Percentiles rank a stretch among this genome's conserved stretches.
Evolutionary conservation across 2,329 filamentous ascomycete genomes (phyloP).

Genomic region (Chaetomium sp.): DNA sequence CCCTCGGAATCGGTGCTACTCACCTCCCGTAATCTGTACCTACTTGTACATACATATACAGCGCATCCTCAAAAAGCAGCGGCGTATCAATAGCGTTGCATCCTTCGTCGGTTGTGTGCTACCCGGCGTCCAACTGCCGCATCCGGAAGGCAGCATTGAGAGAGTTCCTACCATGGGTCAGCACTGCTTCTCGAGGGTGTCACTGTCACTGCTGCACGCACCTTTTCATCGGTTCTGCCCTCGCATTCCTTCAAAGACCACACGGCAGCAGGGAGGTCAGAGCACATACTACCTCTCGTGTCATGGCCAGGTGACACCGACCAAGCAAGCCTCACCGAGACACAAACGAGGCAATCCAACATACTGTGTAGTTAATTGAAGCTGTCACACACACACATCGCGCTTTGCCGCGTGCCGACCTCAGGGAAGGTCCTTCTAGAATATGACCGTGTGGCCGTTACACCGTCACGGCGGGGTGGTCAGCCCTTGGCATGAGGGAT

Average conservation of each 20-base stretch:
- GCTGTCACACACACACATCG: not conserved
- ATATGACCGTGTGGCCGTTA: not conserved
- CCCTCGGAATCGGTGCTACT: too few relatives aligned
- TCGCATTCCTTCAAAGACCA: not conserved
- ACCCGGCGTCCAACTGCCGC: slow-evolving; percentile 10
- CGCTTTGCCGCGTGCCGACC: not conserved
- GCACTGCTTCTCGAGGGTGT: not conserved
- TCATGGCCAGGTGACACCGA: not conserved
- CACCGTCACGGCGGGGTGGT: not conserved
- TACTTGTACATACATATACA: not conserved
- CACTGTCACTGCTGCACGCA: not conserved
- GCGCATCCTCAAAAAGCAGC: not conserved
- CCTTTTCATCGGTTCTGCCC: not conserved
- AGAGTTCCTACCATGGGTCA: slow-evolving; percentile 7
- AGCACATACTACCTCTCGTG: not conserved
- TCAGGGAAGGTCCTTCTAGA: slow-evolving; percentile 15
- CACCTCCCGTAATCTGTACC: too few relatives aligned
- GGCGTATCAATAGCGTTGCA: slow-evolving; percentile 2
- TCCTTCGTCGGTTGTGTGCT: slow-evolving; percentile 1
- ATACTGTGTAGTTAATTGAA: too few relatives aligned
- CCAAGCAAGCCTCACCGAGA: not conserved
- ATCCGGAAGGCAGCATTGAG: slow-evolving; percentile 11
- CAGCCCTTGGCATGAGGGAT: not conserved
- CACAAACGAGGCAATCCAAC: not conserved
- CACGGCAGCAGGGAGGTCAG: not conserved